phyloP scores from a whole-genome alignment of 176 grass and related monocot species.

The Olyra latifolia region DNA sequence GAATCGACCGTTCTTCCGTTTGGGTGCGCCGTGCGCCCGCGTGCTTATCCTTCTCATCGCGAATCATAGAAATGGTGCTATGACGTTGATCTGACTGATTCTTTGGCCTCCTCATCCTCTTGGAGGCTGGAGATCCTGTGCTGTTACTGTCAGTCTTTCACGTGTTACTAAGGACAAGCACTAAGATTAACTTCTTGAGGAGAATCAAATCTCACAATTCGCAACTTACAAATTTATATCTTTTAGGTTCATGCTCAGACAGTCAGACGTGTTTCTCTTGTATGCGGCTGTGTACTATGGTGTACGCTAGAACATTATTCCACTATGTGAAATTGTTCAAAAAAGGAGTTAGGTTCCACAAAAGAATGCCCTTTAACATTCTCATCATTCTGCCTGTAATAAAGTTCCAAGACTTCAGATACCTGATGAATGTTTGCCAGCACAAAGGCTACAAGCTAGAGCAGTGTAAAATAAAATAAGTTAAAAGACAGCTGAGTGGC shows the following conservation, averaged over 20 bases:
- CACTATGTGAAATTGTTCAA: no score
- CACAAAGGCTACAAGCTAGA: no score
- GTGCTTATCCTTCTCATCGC: background rate
- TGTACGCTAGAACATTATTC: no score
- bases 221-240: background rate
- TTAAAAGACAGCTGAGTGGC: no score
- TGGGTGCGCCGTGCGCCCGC: background rate
- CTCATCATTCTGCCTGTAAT: background rate
- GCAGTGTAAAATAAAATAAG: no score
- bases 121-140: background rate
- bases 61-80: background rate
- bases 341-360: background rate
- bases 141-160: background rate
- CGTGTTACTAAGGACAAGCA: background rate
- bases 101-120: background rate
- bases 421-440: background rate
- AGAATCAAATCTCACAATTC: background rate
- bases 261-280: no score
- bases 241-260: no score
- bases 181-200: background rate
- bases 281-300: no score
- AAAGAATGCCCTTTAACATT: background rate
- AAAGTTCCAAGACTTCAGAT: background rate
- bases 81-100: background rate
- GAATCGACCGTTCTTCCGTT: background rate